Evolutionary conservation across 2,329 filamentous ascomycete genomes (phyloP).

Genomic region (Bisporella sp.): DNA sequence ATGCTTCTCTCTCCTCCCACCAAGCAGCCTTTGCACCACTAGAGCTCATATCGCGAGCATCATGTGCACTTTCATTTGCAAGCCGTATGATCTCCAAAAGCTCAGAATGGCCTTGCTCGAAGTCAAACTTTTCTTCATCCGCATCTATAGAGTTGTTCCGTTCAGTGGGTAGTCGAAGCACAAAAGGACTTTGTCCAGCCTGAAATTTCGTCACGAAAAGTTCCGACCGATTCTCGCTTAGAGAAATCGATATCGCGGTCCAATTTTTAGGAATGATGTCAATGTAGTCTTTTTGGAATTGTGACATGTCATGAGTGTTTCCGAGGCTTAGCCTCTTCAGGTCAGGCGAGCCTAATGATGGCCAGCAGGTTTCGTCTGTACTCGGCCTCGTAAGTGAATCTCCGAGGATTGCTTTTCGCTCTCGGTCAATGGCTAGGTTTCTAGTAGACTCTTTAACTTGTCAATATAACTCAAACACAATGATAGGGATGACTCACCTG

Average conservation of each 20-base stretch:
- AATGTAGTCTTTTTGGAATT: slow-evolving; percentile 74
- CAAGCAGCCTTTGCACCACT: slow-evolving; percentile 75
- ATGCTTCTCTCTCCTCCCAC: slow-evolving; percentile 79
- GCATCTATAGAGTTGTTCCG: slow-evolving; percentile 74
- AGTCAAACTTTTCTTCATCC: slow-evolving; percentile 76
- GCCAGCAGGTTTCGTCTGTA: slow-evolving; percentile 36
- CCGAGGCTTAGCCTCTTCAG: slow-evolving; percentile 40
- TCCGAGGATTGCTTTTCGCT: slow-evolving; percentile 44
- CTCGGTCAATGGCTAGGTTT: slow-evolving; percentile 60
- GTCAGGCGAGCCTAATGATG: slow-evolving; percentile 28
- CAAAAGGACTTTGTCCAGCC: slow-evolving; percentile 69
- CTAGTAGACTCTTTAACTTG: slow-evolving; percentile 53
- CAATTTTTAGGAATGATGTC: slow-evolving; percentile 78
- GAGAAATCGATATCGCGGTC: slow-evolving; percentile 77
- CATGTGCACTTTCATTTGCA: slow-evolving; percentile 80
- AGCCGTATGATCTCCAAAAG: slow-evolving; percentile 74
- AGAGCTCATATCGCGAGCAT: slow-evolving; percentile 60
- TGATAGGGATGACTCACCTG: slow-evolving; percentile 27
- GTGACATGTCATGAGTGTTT: slow-evolving; percentile 44
- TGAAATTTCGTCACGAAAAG: slow-evolving; percentile 85
- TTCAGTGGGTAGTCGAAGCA: slow-evolving; percentile 78
- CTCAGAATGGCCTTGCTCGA: slow-evolving; percentile 71
- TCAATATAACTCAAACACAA: slow-evolving; percentile 2
- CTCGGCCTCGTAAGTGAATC: slow-evolving; percentile 14
- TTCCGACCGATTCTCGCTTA: slow-evolving; percentile 78